Evolutionary conservation across 129 eudicot species (phyloP).

Genomic region (Cynara cardunculus): DNA sequence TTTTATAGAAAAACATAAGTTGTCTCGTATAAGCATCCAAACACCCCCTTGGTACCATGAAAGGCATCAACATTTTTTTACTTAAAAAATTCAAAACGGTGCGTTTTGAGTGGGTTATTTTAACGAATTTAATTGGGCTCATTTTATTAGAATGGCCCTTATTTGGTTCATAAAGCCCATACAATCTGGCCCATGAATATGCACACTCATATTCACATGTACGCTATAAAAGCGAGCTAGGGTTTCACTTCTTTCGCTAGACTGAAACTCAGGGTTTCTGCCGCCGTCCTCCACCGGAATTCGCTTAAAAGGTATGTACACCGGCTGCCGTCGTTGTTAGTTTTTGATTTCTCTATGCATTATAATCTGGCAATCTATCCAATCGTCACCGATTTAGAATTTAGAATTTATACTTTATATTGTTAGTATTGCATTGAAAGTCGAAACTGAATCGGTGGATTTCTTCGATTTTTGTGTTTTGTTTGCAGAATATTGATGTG

Average conservation of each 20-base stretch:
- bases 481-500: neutral
- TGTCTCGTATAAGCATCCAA: too few species aligned
- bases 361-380: neutral
- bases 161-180: neutral
- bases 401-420: neutral
- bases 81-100: neutral
- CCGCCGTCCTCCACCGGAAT: constrained; percentile 9
- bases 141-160: neutral
- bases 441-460: neutral
- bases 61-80: neutral
- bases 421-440: neutral
- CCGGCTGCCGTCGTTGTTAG: neutral
- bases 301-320: neutral
- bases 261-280: constrained; percentile 18
- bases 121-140: neutral
- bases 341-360: neutral
- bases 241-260: constrained; percentile 15
- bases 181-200: neutral
- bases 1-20: too few species aligned
- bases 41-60: too few species aligned
- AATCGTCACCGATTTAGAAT: neutral
- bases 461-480: neutral
- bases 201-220: neutral
- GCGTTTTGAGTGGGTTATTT: neutral
- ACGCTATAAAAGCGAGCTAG: constrained; percentile 12